Percentiles rank a stretch among this genome's conserved stretches.
These are phyloP conservation scores for Penicillium sp. DNA, from an alignment of 2,329 filamentous ascomycete species.

Conservation along the genomic window DNA sequence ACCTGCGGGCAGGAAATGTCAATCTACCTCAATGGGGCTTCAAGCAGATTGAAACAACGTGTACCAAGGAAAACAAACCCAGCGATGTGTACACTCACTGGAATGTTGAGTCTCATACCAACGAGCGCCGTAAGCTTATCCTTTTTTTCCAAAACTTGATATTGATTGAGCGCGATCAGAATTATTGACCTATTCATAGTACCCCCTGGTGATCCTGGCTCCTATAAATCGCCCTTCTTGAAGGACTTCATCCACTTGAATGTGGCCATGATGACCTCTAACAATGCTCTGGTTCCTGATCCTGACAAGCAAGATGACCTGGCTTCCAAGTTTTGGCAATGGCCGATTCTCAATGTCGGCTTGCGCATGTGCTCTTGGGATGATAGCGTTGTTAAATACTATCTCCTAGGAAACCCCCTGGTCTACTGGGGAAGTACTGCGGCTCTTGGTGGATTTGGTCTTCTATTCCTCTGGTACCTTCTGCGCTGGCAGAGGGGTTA, in stretches of 20 bases:
- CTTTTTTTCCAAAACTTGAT: conserved; percentile 16
- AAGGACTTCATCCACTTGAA: conserved; percentile 97
- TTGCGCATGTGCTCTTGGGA: conserved; percentile 99
- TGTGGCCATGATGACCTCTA: conserved; percentile 99
- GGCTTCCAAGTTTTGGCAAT: conserved; percentile 95
- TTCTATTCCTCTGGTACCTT: conserved; percentile 72
- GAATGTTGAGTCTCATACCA: conserved; percentile 93
- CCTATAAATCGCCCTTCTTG: conserved; percentile 93
- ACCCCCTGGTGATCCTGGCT: conserved; percentile 75
- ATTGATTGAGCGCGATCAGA: background rate
- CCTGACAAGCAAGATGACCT: conserved; percentile 98
- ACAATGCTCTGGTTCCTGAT: conserved; percentile 94
- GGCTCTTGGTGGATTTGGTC: conserved; percentile 62
- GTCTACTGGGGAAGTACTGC: conserved; percentile 92
- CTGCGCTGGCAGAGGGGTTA: conserved; percentile 95
- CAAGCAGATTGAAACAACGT: conserved; percentile 97
- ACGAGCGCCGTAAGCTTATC: conserved; percentile 68
- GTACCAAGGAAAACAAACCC: conserved; percentile 84
- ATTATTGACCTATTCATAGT: conserved; percentile 46
- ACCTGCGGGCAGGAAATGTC: conserved; percentile 86
- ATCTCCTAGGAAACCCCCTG: conserved; percentile 89
- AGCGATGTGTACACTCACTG: conserved; percentile 93
- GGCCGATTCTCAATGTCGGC: conserved; percentile 89
- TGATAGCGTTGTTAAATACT: conserved; percentile 92
- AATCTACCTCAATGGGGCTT: conserved; percentile 99